Percentiles rank a stretch among this genome's conserved stretches.
phyloP scores from a whole-genome alignment of 75 land plant species.

The Selaginella moellendorffii region DNA sequence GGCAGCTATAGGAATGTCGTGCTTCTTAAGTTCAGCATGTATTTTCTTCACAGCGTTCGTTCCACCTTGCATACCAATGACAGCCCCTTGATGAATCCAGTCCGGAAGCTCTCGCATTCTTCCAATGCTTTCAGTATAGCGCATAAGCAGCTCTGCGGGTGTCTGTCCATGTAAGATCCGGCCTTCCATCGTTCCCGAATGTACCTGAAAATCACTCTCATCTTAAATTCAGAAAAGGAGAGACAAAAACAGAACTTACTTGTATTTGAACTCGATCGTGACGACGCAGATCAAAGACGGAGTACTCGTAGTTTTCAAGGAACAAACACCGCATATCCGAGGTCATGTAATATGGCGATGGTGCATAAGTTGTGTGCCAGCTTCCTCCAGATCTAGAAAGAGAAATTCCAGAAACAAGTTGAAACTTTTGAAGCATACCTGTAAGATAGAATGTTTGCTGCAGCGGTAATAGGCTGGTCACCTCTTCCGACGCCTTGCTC shows the following conservation, averaged over 20 bases:
- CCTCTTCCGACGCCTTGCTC: conserved; percentile 96
- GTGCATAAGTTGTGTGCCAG: conserved; percentile 85
- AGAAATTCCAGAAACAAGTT: background rate
- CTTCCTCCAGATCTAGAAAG: conserved; percentile 63
- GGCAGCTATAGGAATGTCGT: conserved; percentile 65
- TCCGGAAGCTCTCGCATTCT: conserved; percentile 71
- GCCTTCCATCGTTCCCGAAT: conserved; percentile 37
- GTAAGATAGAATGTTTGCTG: conserved; percentile 72
- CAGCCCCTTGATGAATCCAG: conserved; percentile 80
- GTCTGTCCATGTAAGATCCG: conserved; percentile 58
- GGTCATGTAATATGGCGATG: conserved; percentile 78
- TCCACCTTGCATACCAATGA: conserved; percentile 93
- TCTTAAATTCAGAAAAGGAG: background rate
- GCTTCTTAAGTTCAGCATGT: conserved; percentile 36
- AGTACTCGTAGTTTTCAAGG: conserved; percentile 66
- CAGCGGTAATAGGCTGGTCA: conserved; percentile 87
- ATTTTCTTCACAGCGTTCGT: conserved; percentile 45
- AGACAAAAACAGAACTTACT: conserved; percentile 20
- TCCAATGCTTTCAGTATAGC: conserved; percentile 61
- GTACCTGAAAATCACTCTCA: conserved; percentile 24
- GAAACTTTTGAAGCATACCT: conserved; percentile 28
- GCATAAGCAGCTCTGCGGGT: conserved; percentile 54
- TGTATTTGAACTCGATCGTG: conserved; percentile 65
- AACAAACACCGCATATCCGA: conserved; percentile 68
- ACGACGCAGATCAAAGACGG: conserved; percentile 60